Base-by-base conservation (phyloP, 768 basidiomycete species). In the Xanthoconium stramineum region DNA sequence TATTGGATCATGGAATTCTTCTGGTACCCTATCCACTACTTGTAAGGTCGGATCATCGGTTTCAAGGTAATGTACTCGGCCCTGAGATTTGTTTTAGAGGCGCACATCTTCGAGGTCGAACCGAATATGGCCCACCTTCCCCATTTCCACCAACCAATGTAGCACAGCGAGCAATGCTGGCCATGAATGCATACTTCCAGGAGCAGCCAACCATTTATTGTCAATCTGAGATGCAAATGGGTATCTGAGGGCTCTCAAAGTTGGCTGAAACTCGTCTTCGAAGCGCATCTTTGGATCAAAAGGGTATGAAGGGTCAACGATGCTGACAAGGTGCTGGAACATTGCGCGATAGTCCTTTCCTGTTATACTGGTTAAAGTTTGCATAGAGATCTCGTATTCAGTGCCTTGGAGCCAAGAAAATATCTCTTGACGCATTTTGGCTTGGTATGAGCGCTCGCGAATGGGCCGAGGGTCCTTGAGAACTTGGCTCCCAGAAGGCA, bases 101-200 rank as follows among this genome's bases (percentile, higher is more conserved):
- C 19, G 13, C 20, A 7, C 17, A 49, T 38, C 19, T 35, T 19
- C 38, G 50, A 0, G n/a, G 55, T 50, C 12, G 32, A 54, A 50
- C 24, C 12, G 32, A 54, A 50, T 20, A 20, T 6, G n/a, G 68
- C 78, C 29, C 63, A 95, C 96, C 75, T 87, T 88, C 64, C 89
- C 87, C 61, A 91, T 70, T 63, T 91, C 87, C 9, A 90, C 91
- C 14, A 99, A 74, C 97, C 97, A 99, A 71, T 95, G 89, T 35
- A 98, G 69, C 65, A 91, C 89, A 20, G 90, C 96, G 15, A 98
- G 77, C 28, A 97, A 72, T 20, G 83, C 78, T 0, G 93, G 91
- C 97, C 96, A 98, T n/a, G 88, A 86, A 72, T 92, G 89, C 77
- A 89, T 88, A 52, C 86, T 88, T 0, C 91, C 95, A 0, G 94